Base-by-base conservation (phyloP, 2,329 filamentous ascomycete genomes). In the Lasiodiplodia sp. region DNA sequence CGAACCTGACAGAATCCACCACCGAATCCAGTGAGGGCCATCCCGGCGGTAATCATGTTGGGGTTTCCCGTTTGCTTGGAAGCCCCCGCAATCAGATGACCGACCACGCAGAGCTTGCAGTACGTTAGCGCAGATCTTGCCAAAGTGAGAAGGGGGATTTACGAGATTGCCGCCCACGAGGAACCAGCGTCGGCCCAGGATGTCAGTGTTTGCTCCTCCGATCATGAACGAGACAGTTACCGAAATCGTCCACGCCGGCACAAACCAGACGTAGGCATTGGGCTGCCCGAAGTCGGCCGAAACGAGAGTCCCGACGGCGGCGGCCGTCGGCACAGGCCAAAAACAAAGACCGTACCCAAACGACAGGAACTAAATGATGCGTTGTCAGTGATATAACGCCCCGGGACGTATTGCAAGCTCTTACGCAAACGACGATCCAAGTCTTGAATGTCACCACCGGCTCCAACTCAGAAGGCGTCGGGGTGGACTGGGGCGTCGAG, bases 181-280 rank as follows among this genome's bases (percentile, higher is more conserved):
- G 71, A 84, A 84, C 81, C 81, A 84, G 38, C 82, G 77, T 67
- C 84, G 79, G 16, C 84, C 83, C 23, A 85, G 79, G 14, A 85
- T 74, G 73, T 86, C 83, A 12, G 81, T 83, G 72, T 85, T 85
- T 6, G 82, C 75, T 44, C 79, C 78, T 65, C 76, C 55, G 23
- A 70, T 70, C 52, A 71, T 68, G 65, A 73, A 73, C 21, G 68
- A 69, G 8, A 73, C 66, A 2, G 72, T 73, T 18, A 70, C 71
- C 21, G 71, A 69, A 51, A 73, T 72, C 4, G 70, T 71, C 70
- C 71, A 73, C 7, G 69, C 71, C 23, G 73, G 73, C 18, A 75
- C 68, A 49, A 72, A 75, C 73, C 72, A 75, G 8, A 64, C 60
- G n/a, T 64, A 64, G n/a, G 60, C 60, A n/a, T 64, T 52, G 11